Conservation (phyloP, 768 basidiomycete genomes). For the Ramaria sp. region DNA sequence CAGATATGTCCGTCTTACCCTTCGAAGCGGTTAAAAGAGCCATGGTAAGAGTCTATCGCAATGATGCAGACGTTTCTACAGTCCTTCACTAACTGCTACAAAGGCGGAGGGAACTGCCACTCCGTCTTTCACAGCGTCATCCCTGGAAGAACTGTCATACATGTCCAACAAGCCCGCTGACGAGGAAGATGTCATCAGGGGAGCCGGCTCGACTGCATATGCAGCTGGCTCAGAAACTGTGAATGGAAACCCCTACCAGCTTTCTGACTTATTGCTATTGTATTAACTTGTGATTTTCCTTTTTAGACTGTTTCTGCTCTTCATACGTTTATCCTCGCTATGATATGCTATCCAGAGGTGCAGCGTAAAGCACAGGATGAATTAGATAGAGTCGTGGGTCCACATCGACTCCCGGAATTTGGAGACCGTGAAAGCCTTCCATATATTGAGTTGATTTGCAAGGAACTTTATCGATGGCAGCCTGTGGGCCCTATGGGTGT, state of each 20-base stretch:
- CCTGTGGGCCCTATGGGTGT: slow-evolving; percentile 9
- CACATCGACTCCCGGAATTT: slow-evolving; percentile 8
- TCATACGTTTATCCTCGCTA: slow-evolving; percentile 14
- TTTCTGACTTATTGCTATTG: not conserved
- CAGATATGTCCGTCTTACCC: not conserved
- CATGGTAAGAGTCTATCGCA: too few relatives aligned
- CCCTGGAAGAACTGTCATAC: not conserved
- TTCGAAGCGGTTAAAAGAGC: not conserved
- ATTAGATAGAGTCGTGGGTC: slow-evolving; percentile 10
- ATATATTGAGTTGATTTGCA: slow-evolving; percentile 3
- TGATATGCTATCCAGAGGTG: slow-evolving; percentile 12
- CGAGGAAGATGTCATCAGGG: slow-evolving; percentile 1
- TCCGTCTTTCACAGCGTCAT: slow-evolving; percentile 17
- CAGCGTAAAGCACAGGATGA: slow-evolving; percentile 11
- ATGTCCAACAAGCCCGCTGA: not conserved
- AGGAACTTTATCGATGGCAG: slow-evolving; percentile 11
- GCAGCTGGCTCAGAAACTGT: slow-evolving; percentile 4
- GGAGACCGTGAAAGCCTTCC: slow-evolving; percentile 8
- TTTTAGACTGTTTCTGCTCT: slow-evolving; percentile 10
- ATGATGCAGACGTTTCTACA: not conserved
- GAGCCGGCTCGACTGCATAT: not conserved
- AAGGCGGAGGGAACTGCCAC: slow-evolving; percentile 17
- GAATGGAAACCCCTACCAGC: not conserved
- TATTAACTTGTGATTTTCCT: not conserved
- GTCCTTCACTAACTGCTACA: too few relatives aligned